Conservation (phyloP, 2,329 filamentous ascomycete species). For the Gremmenia infestans region DNA sequence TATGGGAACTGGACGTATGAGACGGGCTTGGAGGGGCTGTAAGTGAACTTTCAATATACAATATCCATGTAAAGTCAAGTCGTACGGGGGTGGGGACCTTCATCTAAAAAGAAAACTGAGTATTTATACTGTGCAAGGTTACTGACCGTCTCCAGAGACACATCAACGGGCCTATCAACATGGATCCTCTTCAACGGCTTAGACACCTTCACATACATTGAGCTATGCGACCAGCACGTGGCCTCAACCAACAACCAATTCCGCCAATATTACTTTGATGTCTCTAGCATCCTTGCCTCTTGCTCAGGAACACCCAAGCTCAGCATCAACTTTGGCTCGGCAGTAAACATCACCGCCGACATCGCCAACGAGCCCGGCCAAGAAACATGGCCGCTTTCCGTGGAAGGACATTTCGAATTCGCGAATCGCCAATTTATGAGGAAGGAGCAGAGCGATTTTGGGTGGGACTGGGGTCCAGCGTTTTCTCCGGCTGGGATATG, state of each 20-base stretch:
- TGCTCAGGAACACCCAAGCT: slow-evolving; percentile 40
- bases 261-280: slow-evolving; percentile 55
- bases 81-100: neutral
- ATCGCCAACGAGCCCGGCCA: slow-evolving; percentile 42
- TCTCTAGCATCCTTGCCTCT: slow-evolving; percentile 40
- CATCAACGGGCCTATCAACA: slow-evolving; percentile 35
- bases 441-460: slow-evolving; percentile 59
- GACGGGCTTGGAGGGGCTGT: slow-evolving; percentile 41
- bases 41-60: slow-evolving; percentile 12
- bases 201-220: slow-evolving; percentile 55
- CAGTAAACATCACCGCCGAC: slow-evolving; percentile 46
- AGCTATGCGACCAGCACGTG: slow-evolving; percentile 48
- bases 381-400: slow-evolving; percentile 42
- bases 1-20: slow-evolving; percentile 57
- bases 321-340: slow-evolving; percentile 52
- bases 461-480: slow-evolving; percentile 60
- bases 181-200: slow-evolving; percentile 58
- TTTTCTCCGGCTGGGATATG: slow-evolving; percentile 60
- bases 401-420: slow-evolving; percentile 47
- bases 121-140: neutral
- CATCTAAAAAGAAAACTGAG: neutral
- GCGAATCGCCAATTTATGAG: slow-evolving; percentile 50
- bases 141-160: slow-evolving; percentile 18
- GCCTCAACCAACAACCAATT: slow-evolving; percentile 59
- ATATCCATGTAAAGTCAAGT: neutral